Percentiles rank a stretch among this genome's conserved stretches.
Conservation (phyloP, 1,284 basidiomycete genomes). For the Earliella scabrosa region DNA sequence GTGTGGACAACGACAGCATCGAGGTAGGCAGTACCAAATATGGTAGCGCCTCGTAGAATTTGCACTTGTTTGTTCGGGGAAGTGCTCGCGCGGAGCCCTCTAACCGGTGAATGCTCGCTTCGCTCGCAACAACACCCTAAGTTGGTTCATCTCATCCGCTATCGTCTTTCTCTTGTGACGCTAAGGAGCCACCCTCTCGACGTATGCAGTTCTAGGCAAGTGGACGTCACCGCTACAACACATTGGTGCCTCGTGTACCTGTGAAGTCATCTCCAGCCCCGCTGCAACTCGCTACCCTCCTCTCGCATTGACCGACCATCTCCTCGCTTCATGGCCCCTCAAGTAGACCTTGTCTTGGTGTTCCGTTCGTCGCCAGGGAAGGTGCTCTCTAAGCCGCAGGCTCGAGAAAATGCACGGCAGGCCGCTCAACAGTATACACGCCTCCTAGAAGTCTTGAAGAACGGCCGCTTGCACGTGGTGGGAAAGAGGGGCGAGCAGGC, state of each 20-base stretch:
- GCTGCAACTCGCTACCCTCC: constrained; percentile 1
- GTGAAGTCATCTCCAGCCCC: constrained; percentile 21
- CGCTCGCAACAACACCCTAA: too few species aligned
- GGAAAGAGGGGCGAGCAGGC: constrained; percentile 75
- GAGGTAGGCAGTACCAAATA: too few species aligned
- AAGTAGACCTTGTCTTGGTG: constrained; percentile 73
- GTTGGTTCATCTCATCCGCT: too few species aligned
- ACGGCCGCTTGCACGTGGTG: constrained; percentile 68
- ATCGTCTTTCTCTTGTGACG: too few species aligned
- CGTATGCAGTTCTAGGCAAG: too few species aligned
- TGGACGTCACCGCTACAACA: constrained; percentile 8
- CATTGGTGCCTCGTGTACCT: constrained; percentile 23
- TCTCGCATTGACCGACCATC: not conserved
- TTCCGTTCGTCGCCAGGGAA: constrained; percentile 59
- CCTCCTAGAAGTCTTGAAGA: constrained; percentile 63
- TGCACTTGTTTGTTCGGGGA: too few species aligned
- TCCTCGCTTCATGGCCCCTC: constrained; percentile 39
- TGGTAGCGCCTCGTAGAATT: too few species aligned
- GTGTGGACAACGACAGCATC: too few species aligned
- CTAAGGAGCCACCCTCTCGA: too few species aligned
- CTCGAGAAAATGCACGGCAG: constrained; percentile 60
- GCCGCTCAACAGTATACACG: constrained; percentile 71
- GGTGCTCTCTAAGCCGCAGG: constrained; percentile 61
- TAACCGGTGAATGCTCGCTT: too few species aligned
- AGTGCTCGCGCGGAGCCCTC: too few species aligned